Base-by-base conservation (phyloP, 768 basidiomycete genomes). In the Xerocomellus intermedius region DNA sequence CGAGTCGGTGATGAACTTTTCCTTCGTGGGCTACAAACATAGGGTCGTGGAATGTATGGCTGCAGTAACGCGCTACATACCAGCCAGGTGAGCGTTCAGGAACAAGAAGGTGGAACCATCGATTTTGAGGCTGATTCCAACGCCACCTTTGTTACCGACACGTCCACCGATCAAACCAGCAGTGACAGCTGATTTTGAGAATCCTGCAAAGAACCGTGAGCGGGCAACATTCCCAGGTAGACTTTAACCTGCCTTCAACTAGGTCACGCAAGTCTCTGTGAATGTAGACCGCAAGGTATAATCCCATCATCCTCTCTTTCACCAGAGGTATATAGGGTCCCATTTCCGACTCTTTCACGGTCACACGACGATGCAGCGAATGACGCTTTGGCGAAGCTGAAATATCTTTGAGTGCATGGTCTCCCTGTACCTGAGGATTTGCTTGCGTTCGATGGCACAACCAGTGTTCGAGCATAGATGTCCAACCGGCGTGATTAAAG, bases 301-400 rank as follows among this genome's bases (percentile, higher is more conserved):
- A 81, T 3, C 92, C 92, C 89, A 98, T 88, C 74, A 98, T 78
- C 30, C 95, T 80, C 63, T 97, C 94, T 72, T 98, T 98, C 50
- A 83, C 79, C 12, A 96, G 75, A 24, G 95, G 78, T 58, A 90
- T 79, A 65, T 97, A 98, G 16, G 91, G 92, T 0, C 90, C 91
- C 60, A 78, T 78, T 50, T 78, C 73, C 16, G 71, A 68, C 28
- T 79, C 77, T 53, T 77, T 80, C 1, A 73, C 66, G 2, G 74
- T 66, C 32, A 71, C 70, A 14, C 77, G 74, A 41, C 78, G 73
- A 38, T 77, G 70, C 26, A 82, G 61, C 8, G 72, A 72, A 44
- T 79, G 73, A 42, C 78, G 73, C 48, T 81, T 77, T 14, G 79
- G 73, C 9, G 73, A 72, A 10, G 75, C 70, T 26, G 75, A 70